These are phyloP conservation scores for Millerozyma acaciae DNA, from an alignment of 805 yeast genomes.

Conservation along the genomic window DNA sequence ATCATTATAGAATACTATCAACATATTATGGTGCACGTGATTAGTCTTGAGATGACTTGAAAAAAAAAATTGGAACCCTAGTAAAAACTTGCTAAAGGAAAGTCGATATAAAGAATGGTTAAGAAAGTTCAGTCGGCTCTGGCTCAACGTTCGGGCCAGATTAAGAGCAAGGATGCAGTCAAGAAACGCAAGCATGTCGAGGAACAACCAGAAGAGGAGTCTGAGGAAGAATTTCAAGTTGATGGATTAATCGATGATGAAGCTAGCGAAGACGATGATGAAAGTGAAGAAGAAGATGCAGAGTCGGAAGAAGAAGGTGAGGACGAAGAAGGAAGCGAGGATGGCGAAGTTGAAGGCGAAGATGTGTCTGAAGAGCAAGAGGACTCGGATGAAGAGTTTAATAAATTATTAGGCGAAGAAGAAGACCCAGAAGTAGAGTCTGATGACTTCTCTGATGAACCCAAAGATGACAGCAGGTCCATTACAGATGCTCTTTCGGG, in stretches of 20 bases:
- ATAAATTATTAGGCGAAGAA: slow-evolving; percentile 53
- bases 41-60: slow-evolving; percentile 7
- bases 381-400: slow-evolving; percentile 62
- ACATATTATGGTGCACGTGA: slow-evolving; percentile 2
- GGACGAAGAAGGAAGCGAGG: slow-evolving; percentile 12
- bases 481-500: slow-evolving; percentile 54
- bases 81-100: no score
- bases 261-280: slow-evolving; percentile 31
- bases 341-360: slow-evolving; percentile 13
- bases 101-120: no score
- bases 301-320: slow-evolving; percentile 16
- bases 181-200: slow-evolving; percentile 15
- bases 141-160: no score
- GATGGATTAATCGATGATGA: slow-evolving; percentile 42
- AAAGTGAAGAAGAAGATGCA: slow-evolving; percentile 11
- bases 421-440: slow-evolving; percentile 38
- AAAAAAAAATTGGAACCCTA: slow-evolving; percentile 3
- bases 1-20: no score
- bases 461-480: slow-evolving; percentile 46
- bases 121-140: no score
- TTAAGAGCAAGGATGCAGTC: slow-evolving; percentile 4
- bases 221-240: slow-evolving; percentile 30
- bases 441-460: slow-evolving; percentile 51
- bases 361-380: slow-evolving; percentile 20
- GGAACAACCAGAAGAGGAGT: slow-evolving; percentile 17